Base-by-base conservation (phyloP, 2,329 filamentous ascomycete genomes). In the Aureobasidium sp. region DNA sequence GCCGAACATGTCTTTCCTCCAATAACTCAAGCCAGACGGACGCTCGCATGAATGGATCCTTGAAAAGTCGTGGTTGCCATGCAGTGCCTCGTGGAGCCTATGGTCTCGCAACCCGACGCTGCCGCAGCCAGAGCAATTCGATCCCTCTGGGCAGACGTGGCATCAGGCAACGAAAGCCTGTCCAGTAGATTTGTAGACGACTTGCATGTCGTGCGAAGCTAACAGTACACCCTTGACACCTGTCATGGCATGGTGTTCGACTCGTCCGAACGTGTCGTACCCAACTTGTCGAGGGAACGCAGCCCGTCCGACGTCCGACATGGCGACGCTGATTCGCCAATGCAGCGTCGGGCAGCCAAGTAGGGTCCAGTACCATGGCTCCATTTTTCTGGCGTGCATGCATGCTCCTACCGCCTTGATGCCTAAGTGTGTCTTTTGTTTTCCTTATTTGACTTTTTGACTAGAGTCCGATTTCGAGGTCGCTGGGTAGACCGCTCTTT, bases 281-380 rank as follows among this genome's bases (percentile, higher is more conserved):
- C 51, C 51, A 43, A 55, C 37, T 27, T 25, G 35, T 53, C 35
- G 51, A 55, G 38, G 23, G 35, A 55, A 43, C 38, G 37, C 51
- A 55, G 13, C 51, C 51, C 51, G 51, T 55, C 37, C 51, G 27
- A 43, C 51, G 37, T 55, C 35, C 51, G 53, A 57, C 15, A 57
- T n/a, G 27, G 8, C 21, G 21, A 49, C 15, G 55, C 43, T 58
- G 55, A 58, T 58, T 58, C 55, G 55, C 11, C 43, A 49, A 58
- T 58, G 31, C 43, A 49, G 55, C 55, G 43, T 58, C 55, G 55
- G 55, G 55, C 55, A 57, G 53, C 53, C 53, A 57, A 46, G 27
- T 35, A 46, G 38, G 40, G 40, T 49, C 55, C 55, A 40, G 43
- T 58, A 58, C 55, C 55, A 38, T 21, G 55, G 55, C 42, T 58